phyloP scores from a whole-genome alignment of 441 rosid species.

The Omphalea diandra region DNA sequence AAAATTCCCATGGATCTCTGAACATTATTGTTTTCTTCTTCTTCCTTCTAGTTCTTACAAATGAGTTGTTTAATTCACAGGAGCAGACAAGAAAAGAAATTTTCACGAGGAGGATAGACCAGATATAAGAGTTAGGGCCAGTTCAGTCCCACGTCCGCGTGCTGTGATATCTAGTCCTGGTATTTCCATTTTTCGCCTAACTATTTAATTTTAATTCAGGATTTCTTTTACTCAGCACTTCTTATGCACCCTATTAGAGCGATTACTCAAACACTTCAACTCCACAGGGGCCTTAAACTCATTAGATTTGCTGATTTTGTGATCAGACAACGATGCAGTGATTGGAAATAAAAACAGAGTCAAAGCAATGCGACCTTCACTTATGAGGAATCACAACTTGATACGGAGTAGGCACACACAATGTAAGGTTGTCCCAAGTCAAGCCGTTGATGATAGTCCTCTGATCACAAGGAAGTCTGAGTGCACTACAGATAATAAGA shows the following conservation, averaged over 20 bases:
- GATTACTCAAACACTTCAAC: no score
- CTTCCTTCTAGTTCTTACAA: neutral
- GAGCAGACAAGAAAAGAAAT: constrained; percentile 31
- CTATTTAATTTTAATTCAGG: neutral
- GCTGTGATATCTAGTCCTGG: constrained; percentile 74
- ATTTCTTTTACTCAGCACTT: neutral
- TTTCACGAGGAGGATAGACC: constrained; percentile 36
- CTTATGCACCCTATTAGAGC: no score
- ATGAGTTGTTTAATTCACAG: constrained; percentile 24
- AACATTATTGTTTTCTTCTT: neutral
- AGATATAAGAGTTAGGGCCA: constrained; percentile 37
- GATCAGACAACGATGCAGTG: constrained; percentile 53
- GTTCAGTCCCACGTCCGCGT: constrained; percentile 57
- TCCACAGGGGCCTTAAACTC: constrained; percentile 10
- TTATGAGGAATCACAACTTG: constrained; percentile 31
- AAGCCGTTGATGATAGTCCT: constrained; percentile 19
- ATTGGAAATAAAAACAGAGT: constrained; percentile 44
- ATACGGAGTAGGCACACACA: constrained; percentile 33
- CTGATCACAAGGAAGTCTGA: constrained; percentile 25
- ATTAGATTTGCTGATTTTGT: constrained; percentile 2
- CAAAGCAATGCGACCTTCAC: constrained; percentile 23
- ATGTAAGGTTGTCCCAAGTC: constrained; percentile 26
- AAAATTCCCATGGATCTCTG: neutral
- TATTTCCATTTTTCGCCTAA: neutral
- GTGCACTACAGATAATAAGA: constrained; percentile 22